Percentiles rank a stretch among this genome's conserved stretches.
Conservation (phyloP, 257 asterid genomes). For the Salvia splendens region DNA sequence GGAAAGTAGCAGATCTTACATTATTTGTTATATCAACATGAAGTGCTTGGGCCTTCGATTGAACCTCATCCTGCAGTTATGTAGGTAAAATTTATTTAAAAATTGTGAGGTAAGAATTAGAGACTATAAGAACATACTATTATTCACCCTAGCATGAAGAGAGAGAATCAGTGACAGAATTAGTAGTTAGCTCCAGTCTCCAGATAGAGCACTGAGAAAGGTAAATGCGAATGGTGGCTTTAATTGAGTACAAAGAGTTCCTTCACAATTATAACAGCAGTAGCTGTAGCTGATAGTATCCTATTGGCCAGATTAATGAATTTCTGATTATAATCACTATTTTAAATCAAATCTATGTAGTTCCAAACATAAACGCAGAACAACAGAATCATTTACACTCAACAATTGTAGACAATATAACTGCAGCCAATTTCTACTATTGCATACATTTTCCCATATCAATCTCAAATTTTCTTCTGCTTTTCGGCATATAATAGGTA, state of each 20-base stretch:
- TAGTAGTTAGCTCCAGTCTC: neutral
- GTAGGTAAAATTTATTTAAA: constrained; percentile 20
- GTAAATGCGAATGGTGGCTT: neutral
- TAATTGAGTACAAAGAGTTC: neutral
- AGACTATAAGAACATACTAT: constrained; percentile 17
- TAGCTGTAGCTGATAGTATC: constrained; percentile 7
- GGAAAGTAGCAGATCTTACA: constrained; percentile 45
- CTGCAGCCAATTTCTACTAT: neutral
- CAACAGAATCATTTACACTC: constrained; percentile 8
- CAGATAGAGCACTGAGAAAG: constrained; percentile 22
- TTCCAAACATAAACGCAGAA: neutral
- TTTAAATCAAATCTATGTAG: neutral
- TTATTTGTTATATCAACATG: constrained; percentile 73
- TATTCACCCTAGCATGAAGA: constrained; percentile 6
- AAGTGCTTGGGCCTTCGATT: constrained; percentile 65
- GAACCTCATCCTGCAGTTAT: constrained; percentile 69
- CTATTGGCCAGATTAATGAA: constrained; percentile 1
- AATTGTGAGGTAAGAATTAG: constrained; percentile 21
- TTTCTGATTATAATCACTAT: constrained; percentile 1
- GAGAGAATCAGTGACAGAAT: neutral
- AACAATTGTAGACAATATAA: constrained; percentile 4
- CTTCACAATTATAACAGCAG: constrained; percentile 18
- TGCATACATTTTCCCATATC: neutral
- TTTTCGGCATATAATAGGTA: no score
- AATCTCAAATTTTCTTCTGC: no score